Conservation (phyloP, 2,329 filamentous ascomycete genomes). For the Botrytis sinoallii region DNA sequence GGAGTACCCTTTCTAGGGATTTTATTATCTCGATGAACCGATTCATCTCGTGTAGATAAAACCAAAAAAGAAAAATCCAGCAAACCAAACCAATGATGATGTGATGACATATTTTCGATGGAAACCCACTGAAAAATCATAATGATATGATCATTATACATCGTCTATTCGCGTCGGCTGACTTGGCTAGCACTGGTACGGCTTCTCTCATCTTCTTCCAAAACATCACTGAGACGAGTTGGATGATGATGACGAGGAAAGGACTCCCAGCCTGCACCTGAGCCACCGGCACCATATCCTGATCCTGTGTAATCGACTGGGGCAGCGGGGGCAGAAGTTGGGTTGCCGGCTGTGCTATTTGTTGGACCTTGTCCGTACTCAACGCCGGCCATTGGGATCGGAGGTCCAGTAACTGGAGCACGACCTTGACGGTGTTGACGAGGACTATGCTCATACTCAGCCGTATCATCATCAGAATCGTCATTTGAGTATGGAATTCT, state of each 20-base stretch:
- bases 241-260: conserved; percentile 81
- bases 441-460: conserved; percentile 53
- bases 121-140: not conserved
- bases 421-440: conserved; percentile 31
- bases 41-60: not conserved
- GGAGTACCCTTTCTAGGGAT: not conserved
- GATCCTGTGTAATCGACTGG: conserved; percentile 63
- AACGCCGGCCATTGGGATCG: conserved; percentile 28
- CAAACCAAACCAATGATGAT: not conserved
- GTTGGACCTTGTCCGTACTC: conserved; percentile 33
- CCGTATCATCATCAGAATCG: conserved; percentile 51
- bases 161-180: conserved; percentile 26
- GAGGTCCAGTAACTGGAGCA: conserved; percentile 25
- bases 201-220: conserved; percentile 80
- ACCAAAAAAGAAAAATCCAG: not conserved
- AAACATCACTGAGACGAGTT: conserved; percentile 81
- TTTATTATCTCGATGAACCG: not conserved
- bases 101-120: not conserved
- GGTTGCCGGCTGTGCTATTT: conserved; percentile 9
- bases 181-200: conserved; percentile 57
- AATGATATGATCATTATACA: conserved; percentile 16
- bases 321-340: conserved; percentile 24
- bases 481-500: conserved; percentile 49
- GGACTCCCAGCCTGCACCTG: conserved; percentile 69
- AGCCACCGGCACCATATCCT: conserved; percentile 56